These are phyloP conservation scores for Barnettozyma sucrosica DNA, from an alignment of 805 yeast genomes.

Conservation along the genomic window DNA sequence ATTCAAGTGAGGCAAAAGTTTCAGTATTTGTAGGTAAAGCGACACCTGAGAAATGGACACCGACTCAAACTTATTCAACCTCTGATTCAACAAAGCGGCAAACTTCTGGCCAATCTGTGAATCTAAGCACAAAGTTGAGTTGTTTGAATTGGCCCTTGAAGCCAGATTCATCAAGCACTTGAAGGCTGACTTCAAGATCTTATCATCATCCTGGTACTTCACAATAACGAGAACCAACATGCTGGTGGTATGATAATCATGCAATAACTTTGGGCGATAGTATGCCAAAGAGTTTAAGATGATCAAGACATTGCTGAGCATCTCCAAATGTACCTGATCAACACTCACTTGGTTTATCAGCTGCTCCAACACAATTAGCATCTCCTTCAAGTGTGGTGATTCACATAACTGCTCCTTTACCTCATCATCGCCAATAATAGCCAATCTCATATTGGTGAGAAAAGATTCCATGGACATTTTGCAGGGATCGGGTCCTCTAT, in stretches of 20 bases:
- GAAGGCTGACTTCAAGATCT: conserved; percentile 1
- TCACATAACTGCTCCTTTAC: conserved; percentile 3
- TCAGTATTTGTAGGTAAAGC: conserved; percentile 12
- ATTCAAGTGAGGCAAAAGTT: conserved; percentile 20
- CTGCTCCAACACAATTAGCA: conserved; percentile 3
- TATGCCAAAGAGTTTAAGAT: conserved; percentile 22
- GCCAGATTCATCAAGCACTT: conserved; percentile 9
- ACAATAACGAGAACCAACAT: conserved; percentile 13
- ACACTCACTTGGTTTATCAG: conserved; percentile 1
- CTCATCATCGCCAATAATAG: conserved; percentile 12
- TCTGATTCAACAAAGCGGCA: background rate
- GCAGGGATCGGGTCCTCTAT: no score
- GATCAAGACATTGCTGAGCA: conserved; percentile 12
- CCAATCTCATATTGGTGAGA: conserved; percentile 6
- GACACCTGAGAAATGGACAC: conserved; percentile 4
- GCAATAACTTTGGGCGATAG: conserved; percentile 10
- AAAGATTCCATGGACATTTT: conserved; percentile 7
- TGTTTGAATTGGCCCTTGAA: background rate
- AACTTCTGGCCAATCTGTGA: conserved; percentile 2
- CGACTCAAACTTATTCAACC: background rate
- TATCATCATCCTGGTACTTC: conserved; percentile 5
- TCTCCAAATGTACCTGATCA: conserved; percentile 10
- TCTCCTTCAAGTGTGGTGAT: conserved; percentile 4
- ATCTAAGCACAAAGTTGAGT: background rate
- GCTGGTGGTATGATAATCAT: conserved; percentile 8